Percentiles rank a stretch among this genome's conserved stretches.
phyloP scores from a whole-genome alignment of 768 basidiomycete species.

The Mycena belliarum region DNA sequence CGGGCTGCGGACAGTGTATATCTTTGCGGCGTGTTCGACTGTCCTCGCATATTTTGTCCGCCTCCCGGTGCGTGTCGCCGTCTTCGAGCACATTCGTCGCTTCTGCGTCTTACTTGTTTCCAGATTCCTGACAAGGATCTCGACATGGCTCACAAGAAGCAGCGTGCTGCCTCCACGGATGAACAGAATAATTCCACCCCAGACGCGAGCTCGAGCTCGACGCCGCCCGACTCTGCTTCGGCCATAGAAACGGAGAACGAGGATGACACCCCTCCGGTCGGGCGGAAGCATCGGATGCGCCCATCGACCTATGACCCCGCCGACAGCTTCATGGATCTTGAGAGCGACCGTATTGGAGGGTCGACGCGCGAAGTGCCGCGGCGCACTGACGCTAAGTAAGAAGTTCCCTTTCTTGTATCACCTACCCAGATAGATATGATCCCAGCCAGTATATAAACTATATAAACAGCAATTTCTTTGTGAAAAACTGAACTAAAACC shows the following conservation, averaged over 20 bases:
- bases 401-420: not conserved
- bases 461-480: too few species aligned
- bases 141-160: constrained; percentile 8
- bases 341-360: constrained; percentile 6
- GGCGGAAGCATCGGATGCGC: constrained; percentile 31
- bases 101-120: not conserved
- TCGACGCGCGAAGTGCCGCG: constrained; percentile 2
- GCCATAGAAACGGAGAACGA: not conserved
- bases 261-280: constrained; percentile 2
- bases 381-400: not conserved
- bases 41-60: constrained; percentile 61
- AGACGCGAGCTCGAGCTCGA: constrained; percentile 6
- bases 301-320: constrained; percentile 53
- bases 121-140: constrained; percentile 21
- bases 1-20: constrained; percentile 63
- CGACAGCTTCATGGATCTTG: constrained; percentile 41
- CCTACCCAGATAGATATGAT: too few species aligned
- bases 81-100: not conserved
- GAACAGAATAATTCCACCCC: not conserved
- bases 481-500: too few species aligned
- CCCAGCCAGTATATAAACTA: too few species aligned
- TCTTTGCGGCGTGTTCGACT: constrained; percentile 59
- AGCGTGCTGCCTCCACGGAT: not conserved
- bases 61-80: constrained; percentile 50
- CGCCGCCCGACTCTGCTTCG: not conserved